A percentile compares a stretch with the other conserved stretches of the same genome.
Conservation (phyloP, 225 moss, liverwort and hornwort genomes). For the Asterella californica region DNA sequence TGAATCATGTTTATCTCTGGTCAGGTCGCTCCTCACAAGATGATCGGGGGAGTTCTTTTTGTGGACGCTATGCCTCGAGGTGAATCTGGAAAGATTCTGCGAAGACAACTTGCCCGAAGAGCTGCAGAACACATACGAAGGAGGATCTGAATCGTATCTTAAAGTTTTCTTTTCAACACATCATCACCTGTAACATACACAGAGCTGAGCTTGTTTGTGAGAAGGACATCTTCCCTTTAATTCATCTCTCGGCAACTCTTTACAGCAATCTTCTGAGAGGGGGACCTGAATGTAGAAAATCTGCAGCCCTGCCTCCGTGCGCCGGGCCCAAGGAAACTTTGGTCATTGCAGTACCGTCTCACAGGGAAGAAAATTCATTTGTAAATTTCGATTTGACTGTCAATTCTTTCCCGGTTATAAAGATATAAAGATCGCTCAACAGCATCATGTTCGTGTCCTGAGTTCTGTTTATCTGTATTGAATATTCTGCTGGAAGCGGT, state of each 20-base stretch:
- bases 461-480: too few species aligned
- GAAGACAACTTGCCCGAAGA: conserved; percentile 14
- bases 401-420: too few species aligned
- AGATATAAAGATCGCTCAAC: too few species aligned
- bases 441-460: too few species aligned
- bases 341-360: too few species aligned
- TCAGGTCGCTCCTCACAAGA: conserved; percentile 33
- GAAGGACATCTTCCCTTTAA: neutral
- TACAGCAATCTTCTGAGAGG: neutral
- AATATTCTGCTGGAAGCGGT: too few species aligned
- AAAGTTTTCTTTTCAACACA: neutral
- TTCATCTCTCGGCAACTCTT: neutral
- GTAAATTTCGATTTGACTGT: neutral
- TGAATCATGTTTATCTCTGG: neutral
- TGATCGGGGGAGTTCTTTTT: conserved; percentile 21
- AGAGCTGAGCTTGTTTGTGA: neutral
- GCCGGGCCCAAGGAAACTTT: too few species aligned
- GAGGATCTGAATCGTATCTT: neutral
- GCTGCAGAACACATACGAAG: conserved; percentile 12
- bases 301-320: neutral
- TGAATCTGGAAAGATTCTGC: conserved; percentile 18
- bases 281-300: neutral
- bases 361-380: neutral
- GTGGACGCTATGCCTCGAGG: conserved; percentile 18
- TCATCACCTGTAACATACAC: neutral